phyloP scores from a whole-genome alignment of 2,329 filamentous ascomycete genomes.

The Penicillium italicum region DNA sequence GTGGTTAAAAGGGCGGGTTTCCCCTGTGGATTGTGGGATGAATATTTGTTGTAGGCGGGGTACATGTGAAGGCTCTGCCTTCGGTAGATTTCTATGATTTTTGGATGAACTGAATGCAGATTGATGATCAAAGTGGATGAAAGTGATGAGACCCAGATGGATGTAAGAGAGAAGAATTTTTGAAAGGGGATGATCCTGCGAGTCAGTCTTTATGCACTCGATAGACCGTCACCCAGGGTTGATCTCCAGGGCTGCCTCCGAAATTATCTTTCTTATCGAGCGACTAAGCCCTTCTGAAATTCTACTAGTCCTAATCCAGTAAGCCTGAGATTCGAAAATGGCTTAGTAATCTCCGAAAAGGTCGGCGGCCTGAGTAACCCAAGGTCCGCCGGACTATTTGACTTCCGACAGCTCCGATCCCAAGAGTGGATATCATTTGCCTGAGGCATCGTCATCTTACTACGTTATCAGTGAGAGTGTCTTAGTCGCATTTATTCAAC shows the following conservation, averaged over 20 bases:
- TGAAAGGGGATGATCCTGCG: not conserved
- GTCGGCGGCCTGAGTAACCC: not conserved
- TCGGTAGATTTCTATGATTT: not conserved
- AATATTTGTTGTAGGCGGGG: conserved; percentile 27
- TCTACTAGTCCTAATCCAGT: not conserved
- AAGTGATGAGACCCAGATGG: not conserved
- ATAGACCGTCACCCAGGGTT: not conserved
- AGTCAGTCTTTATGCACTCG: conserved; percentile 3
- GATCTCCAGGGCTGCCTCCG: not conserved
- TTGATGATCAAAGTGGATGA: not conserved
- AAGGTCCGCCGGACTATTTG: not conserved
- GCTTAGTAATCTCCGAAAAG: not conserved
- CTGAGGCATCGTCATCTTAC: conserved; percentile 14
- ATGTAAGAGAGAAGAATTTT: not conserved
- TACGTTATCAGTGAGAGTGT: conserved; percentile 25
- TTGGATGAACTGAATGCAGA: not conserved
- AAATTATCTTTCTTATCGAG: conserved; percentile 11
- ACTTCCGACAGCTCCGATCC: not conserved
- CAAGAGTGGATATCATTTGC: not conserved
- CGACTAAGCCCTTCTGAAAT: conserved; percentile 1
- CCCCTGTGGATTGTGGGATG: conserved; percentile 24
- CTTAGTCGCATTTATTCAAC: conserved; percentile 1
- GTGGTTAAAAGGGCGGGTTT: conserved; percentile 8
- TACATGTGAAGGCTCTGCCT: conserved; percentile 20
- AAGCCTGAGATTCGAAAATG: not conserved